Percentiles rank a stretch among this genome's conserved stretches.
These are phyloP conservation scores for Colletotrichum sp. DNA, from an alignment of 2,329 filamentous ascomycete species.

Conservation along the genomic window DNA sequence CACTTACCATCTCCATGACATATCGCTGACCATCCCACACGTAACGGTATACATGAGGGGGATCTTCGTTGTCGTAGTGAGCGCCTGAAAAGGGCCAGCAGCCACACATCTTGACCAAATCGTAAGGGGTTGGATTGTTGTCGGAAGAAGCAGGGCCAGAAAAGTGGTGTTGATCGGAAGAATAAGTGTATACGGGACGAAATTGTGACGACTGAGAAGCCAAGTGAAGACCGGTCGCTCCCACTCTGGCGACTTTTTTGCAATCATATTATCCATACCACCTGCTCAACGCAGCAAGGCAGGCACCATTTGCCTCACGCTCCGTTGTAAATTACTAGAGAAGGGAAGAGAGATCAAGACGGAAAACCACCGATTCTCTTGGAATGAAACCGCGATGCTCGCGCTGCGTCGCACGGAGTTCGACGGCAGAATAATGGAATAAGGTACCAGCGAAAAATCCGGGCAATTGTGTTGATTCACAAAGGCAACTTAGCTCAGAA, in stretches of 20 bases:
- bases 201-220: neutral
- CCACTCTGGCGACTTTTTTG: neutral
- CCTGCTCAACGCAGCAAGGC: neutral
- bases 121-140: neutral
- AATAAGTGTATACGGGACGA: neutral
- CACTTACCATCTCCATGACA: conserved; percentile 45
- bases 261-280: neutral
- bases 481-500: neutral
- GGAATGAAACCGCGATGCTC: neutral
- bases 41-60: conserved; percentile 37
- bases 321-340: neutral
- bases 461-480: neutral
- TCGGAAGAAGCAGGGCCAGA: neutral
- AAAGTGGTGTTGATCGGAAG: neutral
- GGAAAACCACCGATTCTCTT: neutral
- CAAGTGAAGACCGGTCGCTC: neutral
- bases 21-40: conserved; percentile 44
- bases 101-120: conserved; percentile 51
- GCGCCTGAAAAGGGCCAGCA: conserved; percentile 56
- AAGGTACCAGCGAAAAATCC: neutral
- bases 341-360: neutral
- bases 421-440: neutral
- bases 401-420: neutral
- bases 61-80: conserved; percentile 51
- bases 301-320: neutral